Base-by-base conservation (phyloP, 331 rosid species). In the Arachis monticola region DNA sequence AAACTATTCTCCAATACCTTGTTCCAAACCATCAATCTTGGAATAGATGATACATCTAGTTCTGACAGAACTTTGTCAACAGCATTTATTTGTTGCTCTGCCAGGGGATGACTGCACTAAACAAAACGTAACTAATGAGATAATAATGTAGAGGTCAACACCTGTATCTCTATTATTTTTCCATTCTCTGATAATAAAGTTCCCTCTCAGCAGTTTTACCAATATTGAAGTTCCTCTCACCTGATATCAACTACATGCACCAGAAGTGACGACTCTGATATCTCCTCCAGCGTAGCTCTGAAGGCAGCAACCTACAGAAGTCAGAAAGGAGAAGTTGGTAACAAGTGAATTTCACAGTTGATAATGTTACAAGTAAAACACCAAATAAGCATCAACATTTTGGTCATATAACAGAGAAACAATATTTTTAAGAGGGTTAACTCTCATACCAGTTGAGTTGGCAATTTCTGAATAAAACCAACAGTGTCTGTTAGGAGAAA, bases 401-500 rank as follows among this genome's bases (percentile, higher is more conserved):
- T 17, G 69, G 73, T 53, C 30, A 56, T 27, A 65, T 66, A 62
- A 55, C 14, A 48, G 63, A 73, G 65, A 14, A 79, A 79, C 35
- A 30, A 31, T 68, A 58, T 69, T 64, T 62, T 71, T 48, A 68
- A 61, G 61, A 79, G 35, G 42, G 64, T 63, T 38, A 77, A 70
- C 74, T 66, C 75, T 84, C 96, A 86, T 83, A 95, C 99, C 80
- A 95, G 85, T 51, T 88, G 88, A 62, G 99, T 92, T 14, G 99
- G 99, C 83, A 95, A 75, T 87, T 95, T 95, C 83, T 92, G 99
- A 80, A 95, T 92, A 87, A 95, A 95, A 86, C 99, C 99, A 77
- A 95, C 99, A 6, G 98, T 95, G 70, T 92, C 97, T 5, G 96
- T 89, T 59, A 92, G 91, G 62, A 95, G 99, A 84, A 92, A 95